These are phyloP conservation scores for Lachancea meyersii DNA, from an alignment of 805 yeast genomes.

Conservation along the genomic window DNA sequence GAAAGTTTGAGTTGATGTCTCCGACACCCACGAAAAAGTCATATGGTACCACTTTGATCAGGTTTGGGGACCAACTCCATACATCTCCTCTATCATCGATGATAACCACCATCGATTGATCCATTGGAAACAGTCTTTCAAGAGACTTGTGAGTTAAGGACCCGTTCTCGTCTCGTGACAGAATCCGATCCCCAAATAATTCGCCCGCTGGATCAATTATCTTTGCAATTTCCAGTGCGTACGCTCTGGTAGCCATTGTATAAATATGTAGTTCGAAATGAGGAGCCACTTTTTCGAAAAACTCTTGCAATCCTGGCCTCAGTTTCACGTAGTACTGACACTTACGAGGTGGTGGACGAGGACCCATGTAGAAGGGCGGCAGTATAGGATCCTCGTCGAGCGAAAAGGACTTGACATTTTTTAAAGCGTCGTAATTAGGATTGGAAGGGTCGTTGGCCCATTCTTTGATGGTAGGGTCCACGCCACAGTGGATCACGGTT, in stretches of 20 bases:
- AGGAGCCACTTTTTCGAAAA: constrained; percentile 56
- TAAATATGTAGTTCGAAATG: constrained; percentile 87
- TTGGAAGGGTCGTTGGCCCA: constrained; percentile 86
- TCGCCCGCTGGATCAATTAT: constrained; percentile 86
- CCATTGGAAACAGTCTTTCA: constrained; percentile 86
- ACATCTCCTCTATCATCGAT: constrained; percentile 98
- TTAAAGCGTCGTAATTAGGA: constrained; percentile 78
- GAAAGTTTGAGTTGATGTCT: constrained; percentile 86
- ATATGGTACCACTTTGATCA: constrained; percentile 89
- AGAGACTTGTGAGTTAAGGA: constrained; percentile 83
- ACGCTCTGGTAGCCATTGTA: constrained; percentile 96
- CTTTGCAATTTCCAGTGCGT: constrained; percentile 82
- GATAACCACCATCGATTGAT: constrained; percentile 91
- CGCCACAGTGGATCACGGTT: constrained; percentile 95
- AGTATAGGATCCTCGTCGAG: constrained; percentile 66
- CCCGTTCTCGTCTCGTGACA: constrained; percentile 93
- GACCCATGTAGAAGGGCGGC: constrained; percentile 56
- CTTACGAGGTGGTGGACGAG: constrained; percentile 48
- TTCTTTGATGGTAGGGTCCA: constrained; percentile 93
- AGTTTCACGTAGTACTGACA: constrained; percentile 91
- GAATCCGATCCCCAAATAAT: constrained; percentile 84
- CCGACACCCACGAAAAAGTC: constrained; percentile 97
- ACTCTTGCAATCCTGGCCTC: constrained; percentile 78
- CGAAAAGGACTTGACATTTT: constrained; percentile 72
- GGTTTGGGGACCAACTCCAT: constrained; percentile 94